Base-by-base conservation (phyloP, 2,329 filamentous ascomycete genomes). In the Hypoxylon sp. region DNA sequence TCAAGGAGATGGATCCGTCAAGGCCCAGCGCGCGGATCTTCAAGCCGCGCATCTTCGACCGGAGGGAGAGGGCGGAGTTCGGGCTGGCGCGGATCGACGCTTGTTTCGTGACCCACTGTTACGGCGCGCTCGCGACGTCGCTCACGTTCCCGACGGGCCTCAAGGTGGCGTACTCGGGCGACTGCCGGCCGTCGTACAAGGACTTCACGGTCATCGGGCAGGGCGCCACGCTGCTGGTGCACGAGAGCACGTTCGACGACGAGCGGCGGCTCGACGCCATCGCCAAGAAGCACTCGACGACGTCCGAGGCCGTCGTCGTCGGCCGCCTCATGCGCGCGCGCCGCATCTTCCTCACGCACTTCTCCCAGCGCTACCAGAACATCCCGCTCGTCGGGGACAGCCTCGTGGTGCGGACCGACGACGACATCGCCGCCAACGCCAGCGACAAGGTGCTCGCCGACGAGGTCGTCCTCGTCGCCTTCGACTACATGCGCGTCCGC, bases 231-330 rank as follows among this genome's bases (percentile, higher is more conserved):
- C 82, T 99, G 5, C 84, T 97, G 4, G 86, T 99, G 53, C 95
- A 99, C 78, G 95, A 99, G 81, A 93, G 92, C 61, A 99, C 95
- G 0, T 98, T 99, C 71, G 91, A 95, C 66, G 91, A 97, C 71
- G 91, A 95, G 68, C 84, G 97, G 67, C 68, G 75, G 33, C 84
- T 82, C 13, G 93, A 97, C 69, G 95, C 95, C 3, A 72, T 83
- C 23, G 90, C 89, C 48, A 99, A 99, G 84, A 92, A 89, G 70
- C 95, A 99, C 78, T 91, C 85, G 33, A 99, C 95, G 7, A 91
- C 92, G 60, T 84, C 84, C 11, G 95, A 99, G 77, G 95, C 95
- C 1, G 82, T 99, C 3, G 81, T 80, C 40, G 83, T 98, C 2
- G 94, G 89, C 1, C 81, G 83, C 10, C 77, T 80, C 41, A 99